Base-by-base conservation (phyloP, 768 basidiomycete genomes). In the Auricularia sp. region DNA sequence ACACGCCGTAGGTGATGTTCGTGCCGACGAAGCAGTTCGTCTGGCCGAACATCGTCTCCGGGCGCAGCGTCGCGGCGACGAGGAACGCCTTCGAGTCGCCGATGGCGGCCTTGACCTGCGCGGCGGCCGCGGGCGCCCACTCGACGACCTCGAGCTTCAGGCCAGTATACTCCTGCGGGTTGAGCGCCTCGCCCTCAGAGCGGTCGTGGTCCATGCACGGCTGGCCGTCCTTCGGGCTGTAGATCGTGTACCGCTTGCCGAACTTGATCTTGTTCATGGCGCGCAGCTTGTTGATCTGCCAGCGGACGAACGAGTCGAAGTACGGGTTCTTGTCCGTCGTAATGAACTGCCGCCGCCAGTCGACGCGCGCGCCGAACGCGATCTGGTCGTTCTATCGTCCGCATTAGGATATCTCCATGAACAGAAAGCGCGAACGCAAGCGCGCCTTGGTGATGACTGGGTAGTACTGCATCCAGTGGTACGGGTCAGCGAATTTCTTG, bases 181-280 rank as follows among this genome's bases (percentile, higher is more conserved):
- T 93, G 64, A 94, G 79, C 59, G 89, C 96, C 76, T 99, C 97
- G 51, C 97, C 97, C 66, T 93, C 92, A 62, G 86, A 84, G 65
- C 97, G 89, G 75, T 99, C 97, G 78, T 99, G 97, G 76, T 99
- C 97, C 97, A 99, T 98, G 73, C 97, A 99, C 0, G 97, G 96
- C 73, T 98, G 97, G 2, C 94, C 95, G 70, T 99, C 97, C 76
- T 98, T 98, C 2, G 94, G 94, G 68, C 92, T 95, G 82, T 97
- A 99, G 72, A 99, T 92, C 14, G 97, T 99, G 76, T 98, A 96
- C 54, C 97, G 88, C 76, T 97, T 91, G 61, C 97, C 97, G 72
- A 98, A 99, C 77, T 96, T 97, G 81, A 99, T 92, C 77, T 94
- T 95, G 39, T 90, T 89, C 59, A 94, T 80, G 54, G 78, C 80